Evolutionary conservation across 1,139 yeast genomes (phyloP).

Genomic region (Geotrichum macrosporum): DNA sequence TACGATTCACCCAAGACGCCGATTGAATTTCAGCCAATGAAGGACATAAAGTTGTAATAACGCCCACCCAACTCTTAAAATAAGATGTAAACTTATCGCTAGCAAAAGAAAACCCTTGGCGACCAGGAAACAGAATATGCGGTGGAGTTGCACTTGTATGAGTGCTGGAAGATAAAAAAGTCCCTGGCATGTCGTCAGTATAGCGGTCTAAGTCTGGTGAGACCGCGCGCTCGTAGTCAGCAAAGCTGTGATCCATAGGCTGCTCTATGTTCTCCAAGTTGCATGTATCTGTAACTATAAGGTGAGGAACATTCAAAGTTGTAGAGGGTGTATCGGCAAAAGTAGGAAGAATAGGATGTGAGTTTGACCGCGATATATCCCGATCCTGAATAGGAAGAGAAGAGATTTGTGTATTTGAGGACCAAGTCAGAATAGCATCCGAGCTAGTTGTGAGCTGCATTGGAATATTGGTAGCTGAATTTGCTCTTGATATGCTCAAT

Average conservation of each 20-base stretch:
- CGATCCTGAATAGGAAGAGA: neutral
- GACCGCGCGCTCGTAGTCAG: conserved; percentile 15
- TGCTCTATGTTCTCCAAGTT: conserved; percentile 3
- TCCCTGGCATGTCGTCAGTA: conserved; percentile 11
- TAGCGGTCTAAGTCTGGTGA: conserved; percentile 14
- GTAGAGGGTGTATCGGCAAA: neutral
- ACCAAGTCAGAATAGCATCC: conserved; percentile 1
- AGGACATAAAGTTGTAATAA: conserved; percentile 30
- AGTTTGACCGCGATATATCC: neutral
- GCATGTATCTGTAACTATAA: conserved; percentile 22
- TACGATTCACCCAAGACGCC: conserved; percentile 29
- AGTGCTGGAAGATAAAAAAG: neutral
- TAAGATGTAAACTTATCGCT: neutral
- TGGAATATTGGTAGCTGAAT: conserved; percentile 16
- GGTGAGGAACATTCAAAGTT: conserved; percentile 19
- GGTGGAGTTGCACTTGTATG: neutral
- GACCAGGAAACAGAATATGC: neutral
- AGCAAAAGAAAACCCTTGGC: neutral
- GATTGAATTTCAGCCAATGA: conserved; percentile 26
- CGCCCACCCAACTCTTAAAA: conserved; percentile 10
- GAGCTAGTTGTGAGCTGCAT: conserved; percentile 6
- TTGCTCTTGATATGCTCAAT: conserved; percentile 22
- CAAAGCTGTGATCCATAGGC: conserved; percentile 12
- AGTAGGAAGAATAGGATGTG: neutral
- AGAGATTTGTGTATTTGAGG: conserved; percentile 4